A percentile compares a stretch with the other conserved stretches of the same genome.
Conservation (phyloP, 2,329 filamentous ascomycete species). For the Botryotinia narcissicola region DNA sequence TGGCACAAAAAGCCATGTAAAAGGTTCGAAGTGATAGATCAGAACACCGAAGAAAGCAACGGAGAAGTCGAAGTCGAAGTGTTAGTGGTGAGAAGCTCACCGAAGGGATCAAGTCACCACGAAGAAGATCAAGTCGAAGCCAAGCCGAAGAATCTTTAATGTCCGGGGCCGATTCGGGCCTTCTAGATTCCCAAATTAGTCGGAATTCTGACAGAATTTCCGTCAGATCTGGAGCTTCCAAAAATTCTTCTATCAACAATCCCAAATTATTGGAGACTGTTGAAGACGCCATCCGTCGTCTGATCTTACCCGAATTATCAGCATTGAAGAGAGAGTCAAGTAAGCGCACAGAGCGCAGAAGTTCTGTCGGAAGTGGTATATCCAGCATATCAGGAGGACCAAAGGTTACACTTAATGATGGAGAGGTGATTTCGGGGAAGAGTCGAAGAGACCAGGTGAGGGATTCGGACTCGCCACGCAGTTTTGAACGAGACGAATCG, state of each 20-base stretch:
- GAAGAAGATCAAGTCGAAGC: constrained; percentile 49
- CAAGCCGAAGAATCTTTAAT: constrained; percentile 48
- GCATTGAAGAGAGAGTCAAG: constrained; percentile 89
- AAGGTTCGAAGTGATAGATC: constrained; percentile 57
- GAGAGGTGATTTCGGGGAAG: constrained; percentile 54
- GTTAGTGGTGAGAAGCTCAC: constrained; percentile 46
- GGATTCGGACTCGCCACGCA: constrained; percentile 31
- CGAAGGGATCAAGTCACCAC: constrained; percentile 45
- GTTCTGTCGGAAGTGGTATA: constrained; percentile 43
- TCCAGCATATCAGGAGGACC: constrained; percentile 56
- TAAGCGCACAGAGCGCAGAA: constrained; percentile 52
- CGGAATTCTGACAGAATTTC: constrained; percentile 58
- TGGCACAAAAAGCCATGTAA: constrained; percentile 65
- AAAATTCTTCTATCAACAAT: constrained; percentile 66
- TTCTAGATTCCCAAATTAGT: constrained; percentile 50
- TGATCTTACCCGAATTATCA: constrained; percentile 83
- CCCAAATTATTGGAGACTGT: constrained; percentile 69
- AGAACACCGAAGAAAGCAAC: constrained; percentile 43
- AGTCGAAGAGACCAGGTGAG: constrained; percentile 47
- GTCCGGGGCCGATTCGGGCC: constrained; percentile 55
- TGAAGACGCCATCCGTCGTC: constrained; percentile 69
- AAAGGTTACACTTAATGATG: constrained; percentile 58
- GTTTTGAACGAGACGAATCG: constrained; percentile 44
- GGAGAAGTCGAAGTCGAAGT: constrained; percentile 46
- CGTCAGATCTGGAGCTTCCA: constrained; percentile 51